Conservation (phyloP, 129 eudicot species). For the Chrysanthemum makinoi region DNA sequence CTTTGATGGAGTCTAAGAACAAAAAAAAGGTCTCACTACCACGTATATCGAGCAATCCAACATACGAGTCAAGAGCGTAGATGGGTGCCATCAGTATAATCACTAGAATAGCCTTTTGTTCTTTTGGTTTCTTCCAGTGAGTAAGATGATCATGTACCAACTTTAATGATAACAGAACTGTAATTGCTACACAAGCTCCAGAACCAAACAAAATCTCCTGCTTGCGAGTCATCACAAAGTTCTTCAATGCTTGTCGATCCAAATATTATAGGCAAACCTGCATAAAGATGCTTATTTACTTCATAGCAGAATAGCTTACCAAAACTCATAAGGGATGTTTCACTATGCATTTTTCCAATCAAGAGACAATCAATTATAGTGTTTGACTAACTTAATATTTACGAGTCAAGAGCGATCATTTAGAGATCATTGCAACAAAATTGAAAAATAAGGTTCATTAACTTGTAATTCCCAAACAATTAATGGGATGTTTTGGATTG, state of each 20-base stretch:
- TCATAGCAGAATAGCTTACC: too few relatives aligned
- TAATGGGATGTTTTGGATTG: too few relatives aligned
- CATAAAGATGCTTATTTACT: neutral
- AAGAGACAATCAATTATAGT: too few relatives aligned
- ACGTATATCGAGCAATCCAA: slow-evolving; percentile 67
- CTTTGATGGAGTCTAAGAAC: slow-evolving; percentile 79
- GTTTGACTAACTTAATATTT: too few relatives aligned
- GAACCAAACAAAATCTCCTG: slow-evolving; percentile 61
- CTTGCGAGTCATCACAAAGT: slow-evolving; percentile 50
- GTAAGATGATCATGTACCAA: slow-evolving; percentile 57
- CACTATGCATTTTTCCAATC: too few relatives aligned
- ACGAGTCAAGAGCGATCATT: too few relatives aligned
- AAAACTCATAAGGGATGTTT: too few relatives aligned
- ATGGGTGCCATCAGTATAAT: slow-evolving; percentile 82
- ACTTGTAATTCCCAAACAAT: too few relatives aligned
- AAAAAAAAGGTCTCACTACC: slow-evolving; percentile 72
- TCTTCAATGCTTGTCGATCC: slow-evolving; percentile 22
- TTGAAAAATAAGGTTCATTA: too few relatives aligned
- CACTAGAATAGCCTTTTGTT: slow-evolving; percentile 73
- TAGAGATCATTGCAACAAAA: too few relatives aligned
- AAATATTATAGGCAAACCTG: slow-evolving; percentile 31
- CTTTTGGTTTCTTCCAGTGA: slow-evolving; percentile 83
- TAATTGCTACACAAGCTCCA: slow-evolving; percentile 55
- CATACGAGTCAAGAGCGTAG: slow-evolving; percentile 67
- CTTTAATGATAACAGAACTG: slow-evolving; percentile 55